Conservation (phyloP, 352 stramenopile genomes). For the Phytopythium ostracodes region DNA sequence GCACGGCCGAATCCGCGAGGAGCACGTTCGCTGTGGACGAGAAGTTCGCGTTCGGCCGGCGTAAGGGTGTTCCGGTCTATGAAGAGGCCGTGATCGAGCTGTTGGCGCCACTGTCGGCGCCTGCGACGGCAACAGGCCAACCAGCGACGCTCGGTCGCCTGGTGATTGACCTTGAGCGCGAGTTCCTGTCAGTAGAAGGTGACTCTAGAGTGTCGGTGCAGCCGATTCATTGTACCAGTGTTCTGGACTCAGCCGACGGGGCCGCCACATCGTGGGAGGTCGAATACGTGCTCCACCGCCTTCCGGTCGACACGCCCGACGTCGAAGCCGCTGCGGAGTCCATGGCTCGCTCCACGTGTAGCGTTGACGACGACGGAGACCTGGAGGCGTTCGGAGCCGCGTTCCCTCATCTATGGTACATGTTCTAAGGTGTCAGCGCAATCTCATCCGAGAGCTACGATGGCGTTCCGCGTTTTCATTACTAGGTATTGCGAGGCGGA, state of each 20-base stretch:
- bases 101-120: slow-evolving; percentile 3
- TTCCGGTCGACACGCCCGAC: slow-evolving; percentile 26
- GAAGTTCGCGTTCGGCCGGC: slow-evolving; percentile 41
- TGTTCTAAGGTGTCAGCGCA: slow-evolving; percentile 18
- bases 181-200: slow-evolving; percentile 10
- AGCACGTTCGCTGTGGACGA: slow-evolving; percentile 32
- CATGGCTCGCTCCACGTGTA: slow-evolving; percentile 24
- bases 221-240: slow-evolving; percentile 21
- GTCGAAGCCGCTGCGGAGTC: slow-evolving; percentile 19
- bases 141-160: slow-evolving; percentile 17
- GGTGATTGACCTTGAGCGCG: slow-evolving; percentile 28
- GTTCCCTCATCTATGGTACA: slow-evolving; percentile 48
- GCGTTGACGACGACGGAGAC: slow-evolving; percentile 43
- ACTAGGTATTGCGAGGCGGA: neutral
- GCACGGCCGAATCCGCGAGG: slow-evolving; percentile 12
- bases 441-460: too few species aligned
- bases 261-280: slow-evolving; percentile 22
- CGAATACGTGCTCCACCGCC: slow-evolving; percentile 39
- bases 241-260: slow-evolving; percentile 11
- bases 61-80: slow-evolving; percentile 22
- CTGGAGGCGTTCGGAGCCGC: slow-evolving; percentile 40
- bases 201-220: slow-evolving; percentile 5
- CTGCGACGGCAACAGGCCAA: neutral
- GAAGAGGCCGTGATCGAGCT: slow-evolving; percentile 33
- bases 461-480: neutral